These are phyloP conservation scores for Coemansia sp. DNA, from an alignment of 192 early-diverging fungal genomes.

Conservation along the genomic window DNA sequence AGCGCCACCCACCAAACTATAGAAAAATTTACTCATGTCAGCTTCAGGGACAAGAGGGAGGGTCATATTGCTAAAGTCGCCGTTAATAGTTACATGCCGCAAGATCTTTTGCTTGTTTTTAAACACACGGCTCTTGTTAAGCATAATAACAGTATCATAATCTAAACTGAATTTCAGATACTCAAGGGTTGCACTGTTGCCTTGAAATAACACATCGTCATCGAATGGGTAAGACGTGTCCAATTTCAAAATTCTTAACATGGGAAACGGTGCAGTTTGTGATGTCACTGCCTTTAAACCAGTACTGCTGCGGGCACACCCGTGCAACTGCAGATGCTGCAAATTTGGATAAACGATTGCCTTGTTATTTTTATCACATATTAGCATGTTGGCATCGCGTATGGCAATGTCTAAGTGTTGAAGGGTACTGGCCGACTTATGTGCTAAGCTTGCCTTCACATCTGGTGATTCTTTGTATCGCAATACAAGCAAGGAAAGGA, in stretches of 20 bases:
- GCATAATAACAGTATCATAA: neutral
- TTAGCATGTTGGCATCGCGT: neutral
- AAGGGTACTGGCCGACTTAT: neutral
- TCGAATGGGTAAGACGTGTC: neutral
- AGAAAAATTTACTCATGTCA: neutral
- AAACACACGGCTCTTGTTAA: neutral
- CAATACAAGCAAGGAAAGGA: neutral
- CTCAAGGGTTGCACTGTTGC: conserved; percentile 1
- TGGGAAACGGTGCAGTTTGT: too few relatives aligned
- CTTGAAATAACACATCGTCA: conserved; percentile 8
- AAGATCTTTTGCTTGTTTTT: neutral
- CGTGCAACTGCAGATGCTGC: neutral
- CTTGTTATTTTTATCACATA: neutral
- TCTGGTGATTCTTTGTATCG: neutral
- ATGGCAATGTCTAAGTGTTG: neutral
- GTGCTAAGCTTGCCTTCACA: neutral
- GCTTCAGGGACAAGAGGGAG: neutral
- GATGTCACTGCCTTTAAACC: too few relatives aligned
- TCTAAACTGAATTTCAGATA: neutral
- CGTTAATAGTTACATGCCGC: neutral
- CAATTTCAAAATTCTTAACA: neutral
- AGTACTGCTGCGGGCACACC: too few relatives aligned
- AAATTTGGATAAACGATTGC: neutral
- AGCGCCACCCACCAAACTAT: neutral
- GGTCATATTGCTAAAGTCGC: neutral